phyloP scores from a whole-genome alignment of 2,329 filamentous ascomycete genomes.

The Didymella lethalis region DNA sequence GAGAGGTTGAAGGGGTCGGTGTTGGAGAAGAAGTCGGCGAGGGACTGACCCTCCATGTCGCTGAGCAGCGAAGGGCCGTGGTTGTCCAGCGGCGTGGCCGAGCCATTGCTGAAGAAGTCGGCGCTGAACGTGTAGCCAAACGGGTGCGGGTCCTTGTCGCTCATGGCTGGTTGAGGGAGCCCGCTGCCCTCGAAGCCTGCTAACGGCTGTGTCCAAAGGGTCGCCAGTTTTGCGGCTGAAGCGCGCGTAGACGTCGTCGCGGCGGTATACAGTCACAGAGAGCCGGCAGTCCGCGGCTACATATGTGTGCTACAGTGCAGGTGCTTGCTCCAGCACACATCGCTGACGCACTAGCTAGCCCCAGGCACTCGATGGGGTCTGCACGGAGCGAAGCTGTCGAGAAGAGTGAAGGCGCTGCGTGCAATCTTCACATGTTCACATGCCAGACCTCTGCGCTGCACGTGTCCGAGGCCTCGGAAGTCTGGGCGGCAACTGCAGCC shows the following conservation, averaged over 20 bases:
- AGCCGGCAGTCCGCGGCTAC: slow-evolving; percentile 5
- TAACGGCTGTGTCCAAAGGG: slow-evolving; percentile 32
- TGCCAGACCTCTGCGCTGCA: slow-evolving; percentile 16
- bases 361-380: slow-evolving; percentile 10
- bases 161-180: slow-evolving; percentile 42
- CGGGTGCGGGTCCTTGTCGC: slow-evolving; percentile 44
- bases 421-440: slow-evolving; percentile 13
- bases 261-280: slow-evolving; percentile 1
- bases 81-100: slow-evolving; percentile 26
- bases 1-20: slow-evolving; percentile 39
- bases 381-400: slow-evolving; percentile 1
- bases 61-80: slow-evolving; percentile 42
- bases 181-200: slow-evolving; percentile 33
- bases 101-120: slow-evolving; percentile 34
- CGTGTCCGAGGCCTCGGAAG: slow-evolving; percentile 12
- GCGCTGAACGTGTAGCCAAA: slow-evolving; percentile 47
- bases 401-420: slow-evolving; percentile 3
- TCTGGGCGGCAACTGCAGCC: slow-evolving; percentile 10
- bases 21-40: slow-evolving; percentile 46
- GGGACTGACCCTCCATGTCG: slow-evolving; percentile 41
- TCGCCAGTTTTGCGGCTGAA: slow-evolving; percentile 41
- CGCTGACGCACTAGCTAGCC: slow-evolving; percentile 13
- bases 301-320: slow-evolving; percentile 23
- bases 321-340: slow-evolving; percentile 24
- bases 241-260: neutral